Conservation (phyloP, 495 filamentous ascomycete species). For the Hamigera avellanea region DNA sequence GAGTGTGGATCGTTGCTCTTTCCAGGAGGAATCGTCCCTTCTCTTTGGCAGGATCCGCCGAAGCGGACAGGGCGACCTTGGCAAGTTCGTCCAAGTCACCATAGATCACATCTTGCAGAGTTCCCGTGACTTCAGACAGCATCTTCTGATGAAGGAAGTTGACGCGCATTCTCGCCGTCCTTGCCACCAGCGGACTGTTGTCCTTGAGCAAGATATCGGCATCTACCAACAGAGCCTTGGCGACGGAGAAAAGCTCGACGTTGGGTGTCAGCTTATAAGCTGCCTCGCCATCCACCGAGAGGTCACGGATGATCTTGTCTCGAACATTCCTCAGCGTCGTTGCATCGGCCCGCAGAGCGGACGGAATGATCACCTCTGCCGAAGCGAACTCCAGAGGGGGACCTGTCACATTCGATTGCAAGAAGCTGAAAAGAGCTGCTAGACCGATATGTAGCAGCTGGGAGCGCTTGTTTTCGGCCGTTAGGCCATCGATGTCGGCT, state of each 20-base stretch:
- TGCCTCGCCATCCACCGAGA: constrained; percentile 75
- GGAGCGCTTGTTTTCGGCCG: constrained; percentile 21
- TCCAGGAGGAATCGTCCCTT: constrained; percentile 64
- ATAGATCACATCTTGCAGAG: constrained; percentile 47
- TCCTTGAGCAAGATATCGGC: constrained; percentile 28
- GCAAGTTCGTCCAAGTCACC: constrained; percentile 33
- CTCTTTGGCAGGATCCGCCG: constrained; percentile 23
- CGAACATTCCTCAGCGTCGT: constrained; percentile 25
- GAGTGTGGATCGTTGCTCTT: constrained; percentile 69
- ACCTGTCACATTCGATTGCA: constrained; percentile 87
- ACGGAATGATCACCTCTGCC: constrained; percentile 43
- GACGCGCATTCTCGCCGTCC: constrained; percentile 47
- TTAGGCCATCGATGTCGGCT: constrained; percentile 13
- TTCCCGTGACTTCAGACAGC: constrained; percentile 63
- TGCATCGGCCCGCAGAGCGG: constrained; percentile 16
- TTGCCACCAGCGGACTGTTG: constrained; percentile 26
- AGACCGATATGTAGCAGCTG: constrained; percentile 49
- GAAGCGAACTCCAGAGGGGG: constrained; percentile 54
- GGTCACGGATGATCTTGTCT: constrained; percentile 43
- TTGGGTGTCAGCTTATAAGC: constrained; percentile 75
- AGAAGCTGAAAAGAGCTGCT: constrained; percentile 68
- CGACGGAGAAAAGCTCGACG: constrained; percentile 70
- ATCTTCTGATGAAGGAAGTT: constrained; percentile 84
- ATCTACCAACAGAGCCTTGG: constrained; percentile 53
- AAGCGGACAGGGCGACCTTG: constrained; percentile 23